A percentile compares a stretch with the other conserved stretches of the same genome.
Conservation (phyloP, 2,329 filamentous ascomycete genomes). For the Stachybotrys chlorohalonatus region DNA sequence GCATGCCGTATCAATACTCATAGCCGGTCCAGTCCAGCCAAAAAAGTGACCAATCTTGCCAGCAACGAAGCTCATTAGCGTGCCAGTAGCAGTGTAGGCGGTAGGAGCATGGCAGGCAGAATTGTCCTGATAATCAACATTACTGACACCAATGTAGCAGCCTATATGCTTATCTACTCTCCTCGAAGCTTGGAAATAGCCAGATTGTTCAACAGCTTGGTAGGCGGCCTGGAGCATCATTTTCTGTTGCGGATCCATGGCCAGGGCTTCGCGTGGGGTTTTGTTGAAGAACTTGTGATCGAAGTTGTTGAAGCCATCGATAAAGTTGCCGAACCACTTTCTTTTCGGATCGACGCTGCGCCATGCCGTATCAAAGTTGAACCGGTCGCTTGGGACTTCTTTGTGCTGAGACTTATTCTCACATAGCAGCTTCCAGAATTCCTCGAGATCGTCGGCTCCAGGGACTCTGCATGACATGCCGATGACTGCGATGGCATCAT, state of each 20-base stretch:
- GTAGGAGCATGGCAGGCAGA: constrained; percentile 20
- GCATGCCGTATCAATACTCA: constrained; percentile 25
- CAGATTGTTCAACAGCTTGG: constrained; percentile 19
- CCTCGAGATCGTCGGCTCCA: constrained; percentile 20
- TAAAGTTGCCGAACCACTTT: constrained; percentile 6
- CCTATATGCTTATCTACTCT: constrained; percentile 16
- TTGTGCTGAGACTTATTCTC: constrained; percentile 3
- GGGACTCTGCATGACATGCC: constrained; percentile 29
- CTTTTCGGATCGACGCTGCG: neutral
- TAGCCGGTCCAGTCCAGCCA: constrained; percentile 21
- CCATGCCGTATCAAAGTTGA: neutral
- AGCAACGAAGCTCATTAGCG: constrained; percentile 14
- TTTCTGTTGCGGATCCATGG: constrained; percentile 26
- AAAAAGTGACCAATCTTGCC: constrained; percentile 22
- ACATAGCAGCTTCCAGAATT: constrained; percentile 20
- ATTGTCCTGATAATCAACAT: constrained; percentile 28
- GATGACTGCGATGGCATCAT: constrained; percentile 24
- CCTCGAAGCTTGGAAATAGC: constrained; percentile 2
- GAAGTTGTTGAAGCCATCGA: constrained; percentile 10
- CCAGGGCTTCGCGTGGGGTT: constrained; percentile 17
- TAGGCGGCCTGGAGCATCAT: constrained; percentile 27
- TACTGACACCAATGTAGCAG: constrained; percentile 23
- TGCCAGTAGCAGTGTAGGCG: constrained; percentile 25
- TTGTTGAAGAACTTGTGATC: constrained; percentile 28
- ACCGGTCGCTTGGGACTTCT: constrained; percentile 2